Conservation (phyloP, 1,139 yeast species). For the Sugiyamaella grinbergsii region DNA sequence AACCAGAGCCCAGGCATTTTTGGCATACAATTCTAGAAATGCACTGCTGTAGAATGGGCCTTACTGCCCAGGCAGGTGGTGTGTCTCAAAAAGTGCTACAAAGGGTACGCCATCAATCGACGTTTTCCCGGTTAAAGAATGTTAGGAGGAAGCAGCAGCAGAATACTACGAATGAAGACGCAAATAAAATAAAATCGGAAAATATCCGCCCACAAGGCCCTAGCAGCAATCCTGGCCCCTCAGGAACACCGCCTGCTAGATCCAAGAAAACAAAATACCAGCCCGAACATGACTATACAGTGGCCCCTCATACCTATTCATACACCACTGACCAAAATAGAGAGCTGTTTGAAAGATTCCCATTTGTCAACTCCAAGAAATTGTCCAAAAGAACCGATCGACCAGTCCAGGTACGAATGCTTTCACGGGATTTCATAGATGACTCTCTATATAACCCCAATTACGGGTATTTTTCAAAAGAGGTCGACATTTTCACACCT, state of each 20-base stretch:
- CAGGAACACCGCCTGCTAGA: background rate
- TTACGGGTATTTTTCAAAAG: conserved; percentile 79
- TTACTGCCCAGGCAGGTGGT: background rate
- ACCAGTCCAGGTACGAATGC: conserved; percentile 69
- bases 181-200: background rate
- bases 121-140: conserved; percentile 8
- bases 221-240: background rate
- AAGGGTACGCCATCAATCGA: conserved; percentile 4
- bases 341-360: conserved; percentile 49
- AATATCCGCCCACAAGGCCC: conserved; percentile 1
- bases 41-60: conserved; percentile 2
- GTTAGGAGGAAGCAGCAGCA: background rate
- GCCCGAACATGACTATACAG: conserved; percentile 32
- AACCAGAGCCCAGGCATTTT: background rate
- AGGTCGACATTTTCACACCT: conserved; percentile 68
- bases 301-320: conserved; percentile 32
- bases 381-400: conserved; percentile 52
- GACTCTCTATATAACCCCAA: conserved; percentile 79
- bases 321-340: conserved; percentile 36
- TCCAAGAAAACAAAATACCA: conserved; percentile 12
- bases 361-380: conserved; percentile 51
- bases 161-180: background rate
- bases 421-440: conserved; percentile 76
- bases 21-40: background rate
- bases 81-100: background rate